A percentile compares a stretch with the other conserved stretches of the same genome.
These are phyloP conservation scores for Annulohypoxylon nitens DNA, from an alignment of 495 filamentous ascomycete genomes.

Conservation along the genomic window DNA sequence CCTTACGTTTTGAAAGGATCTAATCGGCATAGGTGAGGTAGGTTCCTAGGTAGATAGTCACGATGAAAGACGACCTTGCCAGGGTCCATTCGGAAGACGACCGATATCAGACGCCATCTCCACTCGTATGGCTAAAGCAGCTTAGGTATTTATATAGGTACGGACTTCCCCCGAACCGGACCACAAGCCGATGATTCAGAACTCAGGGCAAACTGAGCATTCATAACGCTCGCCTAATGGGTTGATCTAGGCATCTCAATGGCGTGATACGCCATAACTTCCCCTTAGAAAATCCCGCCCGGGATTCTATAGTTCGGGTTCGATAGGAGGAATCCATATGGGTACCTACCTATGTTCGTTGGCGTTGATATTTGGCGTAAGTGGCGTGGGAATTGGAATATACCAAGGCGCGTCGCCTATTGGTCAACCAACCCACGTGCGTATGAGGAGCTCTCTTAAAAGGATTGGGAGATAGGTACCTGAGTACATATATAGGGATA, in stretches of 20 bases:
- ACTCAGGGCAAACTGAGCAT: neutral
- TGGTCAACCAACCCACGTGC: slow-evolving; percentile 44
- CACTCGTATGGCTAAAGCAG: neutral
- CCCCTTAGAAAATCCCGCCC: slow-evolving; percentile 1
- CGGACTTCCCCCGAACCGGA: slow-evolving; percentile 7
- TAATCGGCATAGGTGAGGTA: neutral
- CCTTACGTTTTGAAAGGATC: slow-evolving; percentile 18
- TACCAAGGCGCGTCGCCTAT: slow-evolving; percentile 18
- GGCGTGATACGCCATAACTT: slow-evolving; percentile 20
- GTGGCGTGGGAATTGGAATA: slow-evolving; percentile 30
- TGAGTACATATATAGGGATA: slow-evolving; percentile 6
- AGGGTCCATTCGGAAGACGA: neutral
- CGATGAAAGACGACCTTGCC: neutral
- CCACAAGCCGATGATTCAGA: slow-evolving; percentile 5
- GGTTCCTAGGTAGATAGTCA: slow-evolving; percentile 5
- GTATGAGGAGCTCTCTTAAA: slow-evolving; percentile 38
- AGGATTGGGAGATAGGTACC: slow-evolving; percentile 25
- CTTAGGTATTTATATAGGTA: neutral
- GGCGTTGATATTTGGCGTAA: slow-evolving; percentile 25
- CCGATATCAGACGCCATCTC: neutral
- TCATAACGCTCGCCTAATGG: slow-evolving; percentile 1
- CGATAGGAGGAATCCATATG: neutral
- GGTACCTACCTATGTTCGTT: slow-evolving; percentile 14
- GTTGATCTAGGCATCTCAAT: slow-evolving; percentile 22
- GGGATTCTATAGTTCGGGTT: neutral